These are phyloP conservation scores for Colletotrichum lini DNA, from an alignment of 2,329 filamentous ascomycete genomes.

Conservation along the genomic window DNA sequence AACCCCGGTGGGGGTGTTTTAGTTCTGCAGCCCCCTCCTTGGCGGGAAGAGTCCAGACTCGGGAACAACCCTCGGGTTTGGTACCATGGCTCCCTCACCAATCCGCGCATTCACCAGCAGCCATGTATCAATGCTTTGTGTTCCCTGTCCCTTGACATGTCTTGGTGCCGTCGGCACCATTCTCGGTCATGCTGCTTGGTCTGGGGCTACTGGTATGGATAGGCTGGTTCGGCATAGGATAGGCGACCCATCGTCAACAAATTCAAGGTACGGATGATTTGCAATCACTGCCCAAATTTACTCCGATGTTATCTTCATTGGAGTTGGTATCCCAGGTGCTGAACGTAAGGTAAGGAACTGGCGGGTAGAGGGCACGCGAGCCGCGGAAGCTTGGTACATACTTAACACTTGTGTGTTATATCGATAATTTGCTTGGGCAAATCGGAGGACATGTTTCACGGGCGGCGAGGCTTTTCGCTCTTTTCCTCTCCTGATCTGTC, in stretches of 20 bases:
- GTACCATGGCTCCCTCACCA: neutral
- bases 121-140: neutral
- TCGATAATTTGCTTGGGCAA: neutral
- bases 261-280: neutral
- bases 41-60: neutral
- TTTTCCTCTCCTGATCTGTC: neutral
- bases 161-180: neutral
- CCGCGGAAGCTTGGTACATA: conserved; percentile 8
- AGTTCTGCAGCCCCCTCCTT: neutral
- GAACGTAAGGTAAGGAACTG: neutral
- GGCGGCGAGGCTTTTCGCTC: neutral
- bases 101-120: neutral
- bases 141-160: neutral
- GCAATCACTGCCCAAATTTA: neutral
- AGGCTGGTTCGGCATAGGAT: conserved; percentile 1
- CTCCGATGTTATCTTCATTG: neutral
- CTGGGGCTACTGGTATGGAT: conserved; percentile 1
- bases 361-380: neutral
- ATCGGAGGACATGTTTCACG: no score
- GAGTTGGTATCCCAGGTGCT: neutral
- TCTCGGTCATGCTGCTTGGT: neutral
- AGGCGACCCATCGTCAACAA: neutral
- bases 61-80: neutral
- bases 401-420: neutral
- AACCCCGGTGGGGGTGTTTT: neutral